A percentile compares a stretch with the other conserved stretches of the same genome.
Conservation (phyloP, 805 yeast species). For the Yarrowia hollandica region DNA sequence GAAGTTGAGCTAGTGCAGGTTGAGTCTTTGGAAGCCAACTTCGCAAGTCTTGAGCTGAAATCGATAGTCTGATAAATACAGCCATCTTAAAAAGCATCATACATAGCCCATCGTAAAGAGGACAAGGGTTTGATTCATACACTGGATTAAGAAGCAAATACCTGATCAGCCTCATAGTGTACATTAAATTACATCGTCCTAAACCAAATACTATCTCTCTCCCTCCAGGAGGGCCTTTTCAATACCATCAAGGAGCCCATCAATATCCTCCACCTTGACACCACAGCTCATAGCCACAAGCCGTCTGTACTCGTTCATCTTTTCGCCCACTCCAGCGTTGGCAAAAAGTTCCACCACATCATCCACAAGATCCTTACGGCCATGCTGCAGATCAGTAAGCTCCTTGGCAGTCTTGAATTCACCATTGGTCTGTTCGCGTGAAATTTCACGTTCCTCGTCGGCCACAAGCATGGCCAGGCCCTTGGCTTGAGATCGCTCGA, state of each 20-base stretch:
- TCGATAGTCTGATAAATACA: no score
- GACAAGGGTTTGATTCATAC: no score
- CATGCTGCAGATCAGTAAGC: constrained; percentile 46
- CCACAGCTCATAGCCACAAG: constrained; percentile 78
- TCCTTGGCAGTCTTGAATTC: constrained; percentile 41
- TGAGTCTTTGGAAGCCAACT: neutral
- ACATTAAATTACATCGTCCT: constrained; percentile 18
- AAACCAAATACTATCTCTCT: constrained; percentile 3
- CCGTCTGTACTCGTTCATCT: constrained; percentile 76
- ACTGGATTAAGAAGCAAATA: no score
- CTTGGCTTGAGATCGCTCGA: constrained; percentile 66
- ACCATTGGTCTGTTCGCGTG: constrained; percentile 28
- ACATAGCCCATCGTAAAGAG: no score
- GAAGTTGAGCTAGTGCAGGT: neutral
- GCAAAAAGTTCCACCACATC: constrained; percentile 54
- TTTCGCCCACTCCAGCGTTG: constrained; percentile 50
- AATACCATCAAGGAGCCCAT: constrained; percentile 78
- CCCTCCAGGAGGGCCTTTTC: constrained; percentile 46
- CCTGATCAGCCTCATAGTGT: neutral
- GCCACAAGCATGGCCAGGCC: constrained; percentile 59
- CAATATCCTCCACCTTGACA: constrained; percentile 73
- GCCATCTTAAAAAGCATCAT: no score
- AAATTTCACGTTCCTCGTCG: constrained; percentile 47
- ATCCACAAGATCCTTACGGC: constrained; percentile 46
- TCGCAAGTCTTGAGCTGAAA: neutral